phyloP scores from a whole-genome alignment of 768 basidiomycete genomes.

The Exsudoporus frostii region DNA sequence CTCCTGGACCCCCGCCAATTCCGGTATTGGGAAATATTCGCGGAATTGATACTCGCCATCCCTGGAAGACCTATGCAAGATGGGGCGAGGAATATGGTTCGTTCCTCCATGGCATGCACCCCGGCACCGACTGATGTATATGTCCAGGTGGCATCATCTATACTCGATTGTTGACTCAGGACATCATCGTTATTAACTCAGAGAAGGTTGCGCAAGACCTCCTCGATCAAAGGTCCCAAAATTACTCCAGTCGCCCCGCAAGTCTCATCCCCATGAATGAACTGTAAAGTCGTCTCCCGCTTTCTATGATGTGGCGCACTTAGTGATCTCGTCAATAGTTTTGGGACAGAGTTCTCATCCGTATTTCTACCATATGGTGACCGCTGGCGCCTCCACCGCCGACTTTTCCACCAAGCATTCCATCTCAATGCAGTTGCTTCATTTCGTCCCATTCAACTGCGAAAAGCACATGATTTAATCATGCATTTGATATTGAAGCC shows the following conservation, averaged over 20 bases:
- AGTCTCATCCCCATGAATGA: slow-evolving; percentile 14
- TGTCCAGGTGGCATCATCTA: slow-evolving; percentile 22
- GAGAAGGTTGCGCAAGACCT: slow-evolving; percentile 25
- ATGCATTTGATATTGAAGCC: slow-evolving; percentile 23
- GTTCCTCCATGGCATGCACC: background rate
- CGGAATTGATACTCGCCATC: slow-evolving; percentile 15
- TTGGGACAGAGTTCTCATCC: slow-evolving; percentile 24
- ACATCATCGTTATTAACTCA: slow-evolving; percentile 26
- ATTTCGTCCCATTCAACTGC: slow-evolving; percentile 34
- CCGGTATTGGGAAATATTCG: slow-evolving; percentile 22
- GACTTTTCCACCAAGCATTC: slow-evolving; percentile 38
- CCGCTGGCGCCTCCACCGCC: slow-evolving; percentile 29
- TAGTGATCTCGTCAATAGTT: slow-evolving; percentile 6
- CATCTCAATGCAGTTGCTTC: slow-evolving; percentile 22
- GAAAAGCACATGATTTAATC: slow-evolving; percentile 32
- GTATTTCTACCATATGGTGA: slow-evolving; percentile 28
- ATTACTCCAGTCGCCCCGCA: slow-evolving; percentile 25
- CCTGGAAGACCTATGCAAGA: slow-evolving; percentile 22
- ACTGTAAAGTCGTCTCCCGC: slow-evolving; percentile 9
- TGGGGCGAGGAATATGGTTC: slow-evolving; percentile 22
- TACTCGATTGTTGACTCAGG: slow-evolving; percentile 21
- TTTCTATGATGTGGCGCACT: background rate
- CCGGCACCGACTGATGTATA: background rate
- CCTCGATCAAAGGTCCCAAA: slow-evolving; percentile 19
- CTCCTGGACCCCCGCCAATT: slow-evolving; percentile 22